phyloP scores from a whole-genome alignment of 371 early-diverging fungal genomes.

The Coemansia sp. region DNA sequence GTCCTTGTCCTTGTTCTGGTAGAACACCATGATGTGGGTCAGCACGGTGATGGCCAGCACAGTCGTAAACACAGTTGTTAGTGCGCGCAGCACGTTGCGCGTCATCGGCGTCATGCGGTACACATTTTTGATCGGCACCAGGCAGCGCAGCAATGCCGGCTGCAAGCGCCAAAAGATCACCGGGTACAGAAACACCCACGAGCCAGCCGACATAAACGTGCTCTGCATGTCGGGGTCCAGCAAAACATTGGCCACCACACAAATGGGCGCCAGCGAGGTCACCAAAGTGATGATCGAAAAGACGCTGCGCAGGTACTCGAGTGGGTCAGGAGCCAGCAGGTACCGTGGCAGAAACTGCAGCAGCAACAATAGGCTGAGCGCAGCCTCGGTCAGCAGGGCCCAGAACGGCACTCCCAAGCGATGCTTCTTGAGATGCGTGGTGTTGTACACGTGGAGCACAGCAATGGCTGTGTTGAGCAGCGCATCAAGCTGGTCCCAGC shows the following conservation, averaged over 20 bases:
- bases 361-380: slow-evolving; percentile 52
- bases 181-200: slow-evolving; percentile 61
- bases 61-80: slow-evolving; percentile 56
- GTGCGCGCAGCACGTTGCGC: slow-evolving; percentile 57
- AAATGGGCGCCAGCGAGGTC: slow-evolving; percentile 56
- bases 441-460: slow-evolving; percentile 56
- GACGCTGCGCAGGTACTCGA: slow-evolving; percentile 42
- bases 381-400: slow-evolving; percentile 48
- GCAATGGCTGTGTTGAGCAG: slow-evolving; percentile 54
- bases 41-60: slow-evolving; percentile 64
- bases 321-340: slow-evolving; percentile 54
- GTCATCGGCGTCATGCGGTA: slow-evolving; percentile 56
- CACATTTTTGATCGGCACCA: slow-evolving; percentile 59
- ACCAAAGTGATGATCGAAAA: slow-evolving; percentile 56
- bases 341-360: slow-evolving; percentile 56
- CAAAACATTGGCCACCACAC: slow-evolving; percentile 44
- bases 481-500: slow-evolving; percentile 65
- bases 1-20: slow-evolving; percentile 47
- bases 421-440: slow-evolving; percentile 42
- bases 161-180: slow-evolving; percentile 67
- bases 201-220: slow-evolving; percentile 59
- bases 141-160: slow-evolving; percentile 52
- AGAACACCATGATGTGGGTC: slow-evolving; percentile 61
- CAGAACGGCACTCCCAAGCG: slow-evolving; percentile 46
- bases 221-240: slow-evolving; percentile 41